Evolutionary conservation across 2,329 filamentous ascomycete genomes (phyloP), one percentile per base, ranked within the genome.

Genomic region (Xylaria sp.): DNA sequence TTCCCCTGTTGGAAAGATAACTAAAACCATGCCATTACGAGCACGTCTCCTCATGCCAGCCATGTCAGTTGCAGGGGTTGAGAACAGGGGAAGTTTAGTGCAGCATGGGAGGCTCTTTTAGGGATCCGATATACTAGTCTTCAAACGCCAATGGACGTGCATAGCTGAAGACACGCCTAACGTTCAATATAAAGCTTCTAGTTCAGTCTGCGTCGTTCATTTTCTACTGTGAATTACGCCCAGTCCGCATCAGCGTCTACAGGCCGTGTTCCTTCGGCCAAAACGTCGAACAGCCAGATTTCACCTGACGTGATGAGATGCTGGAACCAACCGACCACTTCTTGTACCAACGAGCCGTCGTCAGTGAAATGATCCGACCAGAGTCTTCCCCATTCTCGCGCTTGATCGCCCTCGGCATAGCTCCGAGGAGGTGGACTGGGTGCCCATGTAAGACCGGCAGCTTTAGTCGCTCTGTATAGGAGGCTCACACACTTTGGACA

Each of bases 341-440:
- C 57, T 23, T 66, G 63, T 9, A 66, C 40, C 28, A 66, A 15
- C 2, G 28, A 54, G 2, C n/a, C 21, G 23, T 63, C 63, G 25
- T 63, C 63, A 2, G 51, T 25, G 49, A 66, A 61, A 40, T 66
- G 57, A 28, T 66, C 60, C 15, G 60, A 49, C 63, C 60, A 66
- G 4, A 60, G 57, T 25, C 43, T 46, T 2, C 63, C 60, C 17
- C 11, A 11, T 43, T 66, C 63, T 43, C 63, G 47, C 2, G 35
- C 35, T 33, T 60, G 47, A 5, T 55, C 38, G 7, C 63, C 63
- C 5, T 57, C 63, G 2, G 53, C 57, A 12, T 60, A 66, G 25
- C 42, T 66, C 9, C 50, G 45, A 8, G 63, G 63, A 0, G 63
- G 60, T 3, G 60, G 38, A 3, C 60, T 63, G 3, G 63, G 63